These are phyloP conservation scores for Coemansia sp. DNA, from an alignment of 192 early-diverging fungal genomes.

Conservation along the genomic window DNA sequence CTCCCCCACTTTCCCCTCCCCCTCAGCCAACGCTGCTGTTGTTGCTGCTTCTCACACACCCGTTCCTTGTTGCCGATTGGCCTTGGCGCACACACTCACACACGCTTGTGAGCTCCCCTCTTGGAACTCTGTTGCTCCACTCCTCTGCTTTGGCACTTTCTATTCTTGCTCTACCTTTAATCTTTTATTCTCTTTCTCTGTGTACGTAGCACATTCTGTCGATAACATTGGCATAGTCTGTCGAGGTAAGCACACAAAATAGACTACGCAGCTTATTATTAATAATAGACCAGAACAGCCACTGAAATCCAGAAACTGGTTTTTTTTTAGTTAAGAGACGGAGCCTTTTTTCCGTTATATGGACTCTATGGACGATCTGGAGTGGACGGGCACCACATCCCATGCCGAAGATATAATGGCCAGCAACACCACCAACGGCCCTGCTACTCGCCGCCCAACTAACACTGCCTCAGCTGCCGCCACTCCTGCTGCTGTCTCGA, in stretches of 20 bases:
- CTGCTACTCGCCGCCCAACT: not conserved
- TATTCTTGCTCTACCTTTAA: no score
- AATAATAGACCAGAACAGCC: not conserved
- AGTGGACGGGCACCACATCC: conserved; percentile 41
- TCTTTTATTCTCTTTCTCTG: not conserved
- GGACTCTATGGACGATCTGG: conserved; percentile 25
- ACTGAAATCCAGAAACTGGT: not conserved
- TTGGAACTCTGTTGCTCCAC: not conserved
- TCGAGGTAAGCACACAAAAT: not conserved
- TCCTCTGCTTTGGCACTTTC: no score
- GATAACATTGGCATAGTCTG: not conserved
- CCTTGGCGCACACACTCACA: not conserved
- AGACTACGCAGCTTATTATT: not conserved
- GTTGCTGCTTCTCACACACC: conserved; percentile 2
- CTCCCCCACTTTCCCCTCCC: no score
- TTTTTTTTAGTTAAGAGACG: not conserved
- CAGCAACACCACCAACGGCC: conserved; percentile 19
- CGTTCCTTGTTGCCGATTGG: not conserved
- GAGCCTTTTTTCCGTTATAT: not conserved
- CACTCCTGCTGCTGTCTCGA: conserved; percentile 14
- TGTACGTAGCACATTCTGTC: not conserved
- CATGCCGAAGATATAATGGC: conserved; percentile 35
- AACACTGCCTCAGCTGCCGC: not conserved
- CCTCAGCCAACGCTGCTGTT: not conserved
- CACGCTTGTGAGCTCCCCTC: not conserved